Evolutionary conservation across 179 eudicot species (phyloP), one percentile per base, ranked within the genome.

Genomic region (Camellia oleifera): DNA sequence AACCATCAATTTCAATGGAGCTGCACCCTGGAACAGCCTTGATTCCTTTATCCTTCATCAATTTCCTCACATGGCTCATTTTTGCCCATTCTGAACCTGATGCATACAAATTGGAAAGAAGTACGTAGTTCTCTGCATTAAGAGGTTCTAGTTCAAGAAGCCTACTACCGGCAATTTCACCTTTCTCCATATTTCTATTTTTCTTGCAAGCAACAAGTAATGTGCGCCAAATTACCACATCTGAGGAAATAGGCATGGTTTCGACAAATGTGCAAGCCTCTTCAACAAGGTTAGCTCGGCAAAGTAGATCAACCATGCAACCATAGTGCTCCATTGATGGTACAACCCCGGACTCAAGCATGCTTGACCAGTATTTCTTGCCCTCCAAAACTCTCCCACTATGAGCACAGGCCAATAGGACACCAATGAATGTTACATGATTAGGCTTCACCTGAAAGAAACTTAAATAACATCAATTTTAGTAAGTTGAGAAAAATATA

Each of bases 221-320:
- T 20, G 88, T 88, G 32, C 89, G 85, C 91, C 88, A 88, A 32
- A 90, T 78, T 60, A 84, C 88, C 3, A 91, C 83, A 74, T 84
- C 83, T 52, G 90, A 89, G 54, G 73, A 50, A 45, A 83, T 70
- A 4, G 85, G 85, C 89, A 88, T 88, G 74, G 74, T 48, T 12
- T 63, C 52, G 9, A 87, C 79, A 26, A 88, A 87, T 23, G 68
- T 70, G 60, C 82, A 81, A 64, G 93, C 93, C 79, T 87, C 88
- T 61, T 87, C 81, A 54, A 83, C 50, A 3, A 85, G 74, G 82
- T 83, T 86, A 13, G 88, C 82, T 57, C 91, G 84, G 60, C 90
- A 86, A 42, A 83, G 74, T 57, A 88, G 80, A 77, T 88, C 93
- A 46, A 90, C 90, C 90, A 90, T 87, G 86, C 90, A 88, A 77